phyloP scores from a whole-genome alignment of 1,139 yeast species.

The Taphrina deformans region DNA sequence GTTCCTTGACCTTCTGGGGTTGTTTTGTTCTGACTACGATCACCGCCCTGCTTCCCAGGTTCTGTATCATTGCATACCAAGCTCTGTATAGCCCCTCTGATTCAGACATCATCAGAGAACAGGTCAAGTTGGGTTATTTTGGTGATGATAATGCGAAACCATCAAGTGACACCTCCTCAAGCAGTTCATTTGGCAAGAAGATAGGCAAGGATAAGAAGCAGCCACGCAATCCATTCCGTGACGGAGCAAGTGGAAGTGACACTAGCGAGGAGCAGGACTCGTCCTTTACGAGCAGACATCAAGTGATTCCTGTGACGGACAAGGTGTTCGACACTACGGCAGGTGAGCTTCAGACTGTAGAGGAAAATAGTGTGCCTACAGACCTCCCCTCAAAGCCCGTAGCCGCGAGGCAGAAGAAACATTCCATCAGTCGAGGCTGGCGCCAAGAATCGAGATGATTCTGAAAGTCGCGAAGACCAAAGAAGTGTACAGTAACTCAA shows the following conservation, averaged over 20 bases:
- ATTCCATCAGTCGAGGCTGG: neutral
- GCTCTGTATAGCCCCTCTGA: constrained; percentile 72
- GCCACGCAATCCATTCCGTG: constrained; percentile 17
- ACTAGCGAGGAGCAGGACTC: constrained; percentile 8
- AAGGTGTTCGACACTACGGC: neutral
- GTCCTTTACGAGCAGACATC: neutral
- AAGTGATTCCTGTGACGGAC: neutral
- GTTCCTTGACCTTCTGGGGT: constrained; percentile 77
- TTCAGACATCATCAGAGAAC: constrained; percentile 82
- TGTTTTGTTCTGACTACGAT: constrained; percentile 69
- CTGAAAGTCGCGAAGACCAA: neutral
- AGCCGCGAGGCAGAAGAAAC: neutral
- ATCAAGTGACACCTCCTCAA: constrained; percentile 11
- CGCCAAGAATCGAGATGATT: constrained; percentile 2
- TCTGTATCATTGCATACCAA: constrained; percentile 62
- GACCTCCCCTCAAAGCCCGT: neutral
- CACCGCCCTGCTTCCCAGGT: constrained; percentile 74
- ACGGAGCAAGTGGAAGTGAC: constrained; percentile 17
- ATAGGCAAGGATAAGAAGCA: constrained; percentile 15
- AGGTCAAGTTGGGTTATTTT: constrained; percentile 36
- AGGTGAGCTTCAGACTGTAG: neutral
- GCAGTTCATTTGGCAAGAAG: neutral
- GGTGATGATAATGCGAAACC: constrained; percentile 17
- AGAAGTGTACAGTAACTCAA: neutral
- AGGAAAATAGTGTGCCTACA: neutral